Evolutionary conservation across 2,329 filamentous ascomycete genomes (phyloP).

Genomic region (Dichotomopilus funicola): DNA sequence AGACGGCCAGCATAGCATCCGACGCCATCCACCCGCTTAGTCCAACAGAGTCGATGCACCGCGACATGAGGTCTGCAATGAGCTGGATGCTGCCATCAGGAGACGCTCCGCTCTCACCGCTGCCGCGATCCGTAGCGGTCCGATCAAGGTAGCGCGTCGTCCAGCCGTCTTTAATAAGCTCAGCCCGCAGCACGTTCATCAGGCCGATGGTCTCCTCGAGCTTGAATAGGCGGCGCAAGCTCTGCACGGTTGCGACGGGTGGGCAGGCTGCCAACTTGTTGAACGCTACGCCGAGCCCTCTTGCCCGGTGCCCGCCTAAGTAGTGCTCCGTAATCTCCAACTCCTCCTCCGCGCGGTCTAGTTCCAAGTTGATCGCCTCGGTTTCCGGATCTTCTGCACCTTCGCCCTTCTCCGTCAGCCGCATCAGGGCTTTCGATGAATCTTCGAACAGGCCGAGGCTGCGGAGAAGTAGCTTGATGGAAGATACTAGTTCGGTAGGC

Average conservation of each 20-base stretch:
- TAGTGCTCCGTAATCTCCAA: conserved; percentile 63
- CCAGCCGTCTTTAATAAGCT: conserved; percentile 70
- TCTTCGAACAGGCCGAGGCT: conserved; percentile 57
- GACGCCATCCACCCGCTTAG: conserved; percentile 67
- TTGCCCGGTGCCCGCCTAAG: conserved; percentile 57
- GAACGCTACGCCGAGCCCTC: conserved; percentile 61
- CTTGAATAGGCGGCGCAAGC: conserved; percentile 56
- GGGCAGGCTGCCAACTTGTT: conserved; percentile 64
- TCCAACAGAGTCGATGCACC: conserved; percentile 69
- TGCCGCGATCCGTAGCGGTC: conserved; percentile 29
- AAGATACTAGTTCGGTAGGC: conserved; percentile 58
- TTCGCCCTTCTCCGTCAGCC: conserved; percentile 30
- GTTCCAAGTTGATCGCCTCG: conserved; percentile 42
- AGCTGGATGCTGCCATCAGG: conserved; percentile 64
- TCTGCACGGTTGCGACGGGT: conserved; percentile 50
- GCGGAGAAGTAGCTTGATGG: conserved; percentile 60
- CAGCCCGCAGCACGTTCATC: conserved; percentile 64
- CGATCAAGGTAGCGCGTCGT: conserved; percentile 63
- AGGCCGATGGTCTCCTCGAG: conserved; percentile 65
- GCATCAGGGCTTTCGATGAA: conserved; percentile 27
- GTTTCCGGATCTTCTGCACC: conserved; percentile 26
- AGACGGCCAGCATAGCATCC: conserved; percentile 40
- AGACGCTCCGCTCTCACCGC: conserved; percentile 37
- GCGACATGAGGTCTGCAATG: conserved; percentile 64
- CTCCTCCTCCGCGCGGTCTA: conserved; percentile 57